Base-by-base conservation (phyloP, 1,284 basidiomycete genomes). In the Pseudozyma sp. region DNA sequence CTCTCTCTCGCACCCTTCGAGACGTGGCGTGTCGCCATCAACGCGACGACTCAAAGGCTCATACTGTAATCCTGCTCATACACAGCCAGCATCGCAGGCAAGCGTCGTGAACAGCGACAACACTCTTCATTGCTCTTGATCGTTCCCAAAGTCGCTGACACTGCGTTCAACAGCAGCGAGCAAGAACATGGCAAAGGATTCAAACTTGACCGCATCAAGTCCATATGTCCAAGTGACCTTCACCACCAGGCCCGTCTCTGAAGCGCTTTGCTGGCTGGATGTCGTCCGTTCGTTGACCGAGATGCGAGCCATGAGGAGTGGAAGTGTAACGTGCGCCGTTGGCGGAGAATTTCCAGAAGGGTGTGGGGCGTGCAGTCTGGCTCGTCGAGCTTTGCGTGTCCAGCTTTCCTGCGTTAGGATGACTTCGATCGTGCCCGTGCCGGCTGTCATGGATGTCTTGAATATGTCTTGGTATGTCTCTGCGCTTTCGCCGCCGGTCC, bases 141-240 rank as follows among this genome's bases (percentile, higher is more conserved):
- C 5, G 17, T 39, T 34, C 11, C 7, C 19, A 14, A 33, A 16
- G 37, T 30, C 31, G 6, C 2, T 39, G 1, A 56, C 43, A 14
- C 42, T 52, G 1, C 52, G 44, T 16, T 67, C 64, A 14, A 72
- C 31, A 4, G 64, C 59, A 16, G 54, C 49, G 7, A 72, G 39
- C 17, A 72, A n/a, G 24, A 62, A 67, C 56, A 60, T 68, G 48
- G 70, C 70, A 53, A 73, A 73, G 4, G 63, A 67, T 42, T 75
- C 72, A 52, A 67, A 75, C 43, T 51, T 60, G 47, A 60, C 52
- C 29, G 34, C 35, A 13, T 68, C 60, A 24, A 42, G 19, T 33
- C 72, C 72, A 14, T 49, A 70, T 2, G 49, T 64, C 68, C 72
- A 75, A 29, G 17, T 40, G 7, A 68, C 54, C n/a, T 51, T 48